These are phyloP conservation scores for Cucurbita argyrosperma DNA, from an alignment of 306 rosid species.

Conservation along the genomic window DNA sequence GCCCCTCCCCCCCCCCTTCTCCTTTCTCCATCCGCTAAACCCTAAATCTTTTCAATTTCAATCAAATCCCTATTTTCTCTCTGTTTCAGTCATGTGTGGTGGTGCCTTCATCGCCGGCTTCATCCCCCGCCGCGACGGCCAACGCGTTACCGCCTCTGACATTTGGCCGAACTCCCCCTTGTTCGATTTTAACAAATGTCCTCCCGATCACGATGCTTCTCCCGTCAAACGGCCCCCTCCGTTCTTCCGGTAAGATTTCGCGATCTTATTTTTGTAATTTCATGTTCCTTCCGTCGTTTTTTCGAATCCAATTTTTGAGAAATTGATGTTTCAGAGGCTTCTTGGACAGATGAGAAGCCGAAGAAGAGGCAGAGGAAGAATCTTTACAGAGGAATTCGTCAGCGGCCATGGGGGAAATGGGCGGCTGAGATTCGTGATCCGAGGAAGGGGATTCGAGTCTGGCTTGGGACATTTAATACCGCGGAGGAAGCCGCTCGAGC, in stretches of 20 bases:
- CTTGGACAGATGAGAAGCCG: constrained; percentile 33
- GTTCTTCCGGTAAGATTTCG: constrained; percentile 26
- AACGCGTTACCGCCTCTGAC: constrained; percentile 27
- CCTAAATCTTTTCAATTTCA: not conserved
- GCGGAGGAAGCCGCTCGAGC: constrained; percentile 96
- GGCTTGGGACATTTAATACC: constrained; percentile 89
- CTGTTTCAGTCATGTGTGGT: constrained; percentile 48
- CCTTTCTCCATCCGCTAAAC: not conserved
- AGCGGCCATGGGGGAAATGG: constrained; percentile 98
- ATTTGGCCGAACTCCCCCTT: constrained; percentile 45
- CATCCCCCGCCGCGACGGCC: constrained; percentile 39
- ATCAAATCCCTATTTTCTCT: not conserved
- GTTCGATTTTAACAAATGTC: constrained; percentile 6
- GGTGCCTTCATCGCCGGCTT: constrained; percentile 59
- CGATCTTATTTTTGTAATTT: no score
- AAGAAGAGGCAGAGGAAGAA: constrained; percentile 70
- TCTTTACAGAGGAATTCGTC: constrained; percentile 79
- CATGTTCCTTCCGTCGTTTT: no score
- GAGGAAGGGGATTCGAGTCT: constrained; percentile 80
- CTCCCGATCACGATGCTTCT: constrained; percentile 3
- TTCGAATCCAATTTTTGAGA: no score
- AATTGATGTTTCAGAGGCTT: constrained; percentile 18
- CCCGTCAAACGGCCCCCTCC: constrained; percentile 19
- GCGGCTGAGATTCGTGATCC: constrained; percentile 96
- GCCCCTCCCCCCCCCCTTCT: not conserved